Base-by-base conservation (phyloP, 768 basidiomycete species). In the Clitopilus hobsonii region DNA sequence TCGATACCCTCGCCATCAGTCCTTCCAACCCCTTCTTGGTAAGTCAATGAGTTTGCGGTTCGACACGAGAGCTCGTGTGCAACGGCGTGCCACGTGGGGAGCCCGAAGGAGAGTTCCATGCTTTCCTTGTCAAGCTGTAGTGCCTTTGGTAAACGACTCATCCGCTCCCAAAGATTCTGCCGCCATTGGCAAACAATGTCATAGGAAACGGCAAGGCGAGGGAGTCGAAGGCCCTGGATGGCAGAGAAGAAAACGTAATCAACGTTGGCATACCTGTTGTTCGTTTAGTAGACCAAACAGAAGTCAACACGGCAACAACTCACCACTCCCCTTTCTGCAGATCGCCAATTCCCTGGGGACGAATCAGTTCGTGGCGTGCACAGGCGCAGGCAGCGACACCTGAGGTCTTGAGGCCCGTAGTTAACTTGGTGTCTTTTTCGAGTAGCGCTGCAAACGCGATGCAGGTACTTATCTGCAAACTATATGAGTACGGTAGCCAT, bases 1-100 rank as follows among this genome's bases (percentile, higher is more conserved):
- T 80, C 78, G 0, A 73, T 62, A 0, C 62, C 71, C 48, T 79
- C 72, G 0, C 75, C 65, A 41, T 53, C 56, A 13, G 65, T 66
- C 3, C 57, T 13, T 4, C 69, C 71, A 26, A 61, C 59, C 3
- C 70, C 65, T 2, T 54, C 29, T 13, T 56, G 51, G 48, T 65
- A 67, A 20, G 69, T 70, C 8, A 78, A 57, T 1, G 65, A 70
- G 45, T 61, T 76, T 1, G 53, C 50, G 13, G 53, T 54, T 7
- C 69, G 69, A 48, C 74, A 75, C 2, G 56, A 23, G 0, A 59
- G 26, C 0, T 62, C 58, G 45, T 79, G 76, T 0, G 61, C 68
- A 4, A 65, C 61, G 14, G 76, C 61, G 25, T 79, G 77, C 53
- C 73, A 75, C 36, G 70, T 69, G 0, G 73, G 77, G 2, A 78